Percentiles rank a stretch among this genome's conserved stretches.
These are phyloP conservation scores for Russula lepida DNA, from an alignment of 768 basidiomycete genomes.

Conservation along the genomic window DNA sequence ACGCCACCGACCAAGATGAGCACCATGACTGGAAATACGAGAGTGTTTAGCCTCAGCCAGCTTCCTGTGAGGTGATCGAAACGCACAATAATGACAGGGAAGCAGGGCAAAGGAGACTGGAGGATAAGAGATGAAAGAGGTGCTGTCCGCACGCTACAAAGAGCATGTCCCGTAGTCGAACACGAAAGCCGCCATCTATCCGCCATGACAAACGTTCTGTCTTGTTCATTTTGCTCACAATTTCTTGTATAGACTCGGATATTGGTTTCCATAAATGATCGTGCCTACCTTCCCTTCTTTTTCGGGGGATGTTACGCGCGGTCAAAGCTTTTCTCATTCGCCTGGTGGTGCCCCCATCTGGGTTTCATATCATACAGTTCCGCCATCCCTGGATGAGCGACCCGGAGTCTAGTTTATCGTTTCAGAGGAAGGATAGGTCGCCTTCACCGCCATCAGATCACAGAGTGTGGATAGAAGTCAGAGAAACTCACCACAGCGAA, in stretches of 20 bases:
- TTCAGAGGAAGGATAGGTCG: background rate
- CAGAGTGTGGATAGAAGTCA: background rate
- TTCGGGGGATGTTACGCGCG: slow-evolving; percentile 7
- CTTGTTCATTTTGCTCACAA: too few species aligned
- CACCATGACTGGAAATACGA: slow-evolving; percentile 31
- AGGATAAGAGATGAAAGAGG: slow-evolving; percentile 6
- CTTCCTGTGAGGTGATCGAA: background rate
- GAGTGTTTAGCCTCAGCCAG: background rate
- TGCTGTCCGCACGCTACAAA: slow-evolving; percentile 13
- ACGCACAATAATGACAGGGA: slow-evolving; percentile 22
- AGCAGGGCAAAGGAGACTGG: background rate
- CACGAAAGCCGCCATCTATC: slow-evolving; percentile 1
- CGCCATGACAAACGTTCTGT: too few species aligned
- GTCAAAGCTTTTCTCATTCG: background rate
- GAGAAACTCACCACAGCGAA: background rate
- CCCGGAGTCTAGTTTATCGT: background rate
- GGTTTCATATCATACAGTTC: background rate
- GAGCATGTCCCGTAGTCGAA: slow-evolving; percentile 6
- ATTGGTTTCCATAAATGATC: too few species aligned
- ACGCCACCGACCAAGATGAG: slow-evolving; percentile 41
- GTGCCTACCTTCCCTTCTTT: slow-evolving; percentile 15
- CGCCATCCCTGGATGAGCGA: background rate
- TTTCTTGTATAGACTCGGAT: too few species aligned
- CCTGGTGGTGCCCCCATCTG: background rate
- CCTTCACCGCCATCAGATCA: background rate